These are phyloP conservation scores for Fusarium haematococcum DNA, from an alignment of 2,329 filamentous ascomycete genomes.

Conservation along the genomic window DNA sequence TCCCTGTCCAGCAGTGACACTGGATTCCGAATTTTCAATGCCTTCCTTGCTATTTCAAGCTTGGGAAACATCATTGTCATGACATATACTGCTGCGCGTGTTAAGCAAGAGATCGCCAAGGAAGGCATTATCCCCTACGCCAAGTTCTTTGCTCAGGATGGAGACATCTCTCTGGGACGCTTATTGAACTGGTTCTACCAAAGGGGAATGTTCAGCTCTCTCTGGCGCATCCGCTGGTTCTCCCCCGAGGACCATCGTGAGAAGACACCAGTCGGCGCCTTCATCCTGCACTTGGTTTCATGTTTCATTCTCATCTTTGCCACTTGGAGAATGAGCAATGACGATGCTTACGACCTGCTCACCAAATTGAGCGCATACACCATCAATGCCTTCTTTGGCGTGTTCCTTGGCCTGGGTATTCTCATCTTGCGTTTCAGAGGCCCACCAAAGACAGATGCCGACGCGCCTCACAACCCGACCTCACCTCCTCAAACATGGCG, in stretches of 20 bases:
- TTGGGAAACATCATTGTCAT: constrained; percentile 69
- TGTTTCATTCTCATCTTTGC: constrained; percentile 52
- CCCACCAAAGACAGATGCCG: constrained; percentile 43
- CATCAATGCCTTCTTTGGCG: constrained; percentile 51
- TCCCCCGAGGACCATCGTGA: constrained; percentile 51
- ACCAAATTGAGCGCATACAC: constrained; percentile 49
- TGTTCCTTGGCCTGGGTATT: constrained; percentile 50
- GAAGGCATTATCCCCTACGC: constrained; percentile 65
- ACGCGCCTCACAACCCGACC: constrained; percentile 21
- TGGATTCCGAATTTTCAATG: constrained; percentile 56
- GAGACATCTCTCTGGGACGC: constrained; percentile 50
- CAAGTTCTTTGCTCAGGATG: constrained; percentile 59
- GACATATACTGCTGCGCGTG: constrained; percentile 66
- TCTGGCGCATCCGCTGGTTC: constrained; percentile 46
- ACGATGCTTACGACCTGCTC: constrained; percentile 48
- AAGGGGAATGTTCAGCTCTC: constrained; percentile 45
- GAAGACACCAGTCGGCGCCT: constrained; percentile 51
- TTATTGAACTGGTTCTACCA: constrained; percentile 47
- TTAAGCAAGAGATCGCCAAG: constrained; percentile 72
- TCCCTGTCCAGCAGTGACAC: constrained; percentile 42
- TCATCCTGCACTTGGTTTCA: constrained; percentile 49
- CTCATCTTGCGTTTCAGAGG: constrained; percentile 50
- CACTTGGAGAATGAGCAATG: constrained; percentile 44
- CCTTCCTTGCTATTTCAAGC: constrained; percentile 64
- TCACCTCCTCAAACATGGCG: constrained; percentile 42